phyloP scores from a whole-genome alignment of 2,329 filamentous ascomycete species.

The Coniochaeta sp. region DNA sequence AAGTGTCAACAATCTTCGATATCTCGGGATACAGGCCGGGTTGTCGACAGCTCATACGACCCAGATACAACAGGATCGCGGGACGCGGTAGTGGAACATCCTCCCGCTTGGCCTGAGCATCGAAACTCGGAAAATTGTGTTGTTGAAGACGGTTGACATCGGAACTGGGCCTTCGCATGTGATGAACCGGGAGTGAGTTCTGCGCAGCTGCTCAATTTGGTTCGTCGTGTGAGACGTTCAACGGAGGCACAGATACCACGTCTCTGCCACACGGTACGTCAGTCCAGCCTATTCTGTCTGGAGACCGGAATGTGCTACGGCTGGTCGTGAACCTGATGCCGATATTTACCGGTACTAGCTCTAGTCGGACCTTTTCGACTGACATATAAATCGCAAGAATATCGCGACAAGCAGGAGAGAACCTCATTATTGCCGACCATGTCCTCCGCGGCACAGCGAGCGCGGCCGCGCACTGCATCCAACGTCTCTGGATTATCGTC shows the following conservation, averaged over 20 bases:
- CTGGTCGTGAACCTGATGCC: constrained; percentile 10
- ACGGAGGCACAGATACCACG: constrained; percentile 14
- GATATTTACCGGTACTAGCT: constrained; percentile 3
- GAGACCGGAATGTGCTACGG: background rate
- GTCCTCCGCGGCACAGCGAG: constrained; percentile 45
- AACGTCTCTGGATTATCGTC: constrained; percentile 50
- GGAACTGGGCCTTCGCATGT: constrained; percentile 19
- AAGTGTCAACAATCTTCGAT: background rate
- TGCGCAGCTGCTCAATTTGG: constrained; percentile 29
- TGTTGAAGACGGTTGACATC: background rate
- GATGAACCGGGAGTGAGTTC: constrained; percentile 31
- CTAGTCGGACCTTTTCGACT: constrained; percentile 16
- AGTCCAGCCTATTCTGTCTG: background rate
- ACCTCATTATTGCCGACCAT: constrained; percentile 41
- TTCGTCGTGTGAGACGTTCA: constrained; percentile 25
- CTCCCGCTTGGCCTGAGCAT: background rate
- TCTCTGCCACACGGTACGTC: constrained; percentile 32
- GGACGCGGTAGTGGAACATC: background rate
- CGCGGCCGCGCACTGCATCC: constrained; percentile 52
- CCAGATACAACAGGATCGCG: background rate
- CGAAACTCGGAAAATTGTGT: background rate
- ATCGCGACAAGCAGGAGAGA: constrained; percentile 14
- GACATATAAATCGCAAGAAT: constrained; percentile 11
- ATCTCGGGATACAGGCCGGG: background rate
- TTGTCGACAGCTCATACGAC: background rate